These are phyloP conservation scores for Acacia pycnantha DNA, from an alignment of 331 rosid genomes.

Conservation along the genomic window DNA sequence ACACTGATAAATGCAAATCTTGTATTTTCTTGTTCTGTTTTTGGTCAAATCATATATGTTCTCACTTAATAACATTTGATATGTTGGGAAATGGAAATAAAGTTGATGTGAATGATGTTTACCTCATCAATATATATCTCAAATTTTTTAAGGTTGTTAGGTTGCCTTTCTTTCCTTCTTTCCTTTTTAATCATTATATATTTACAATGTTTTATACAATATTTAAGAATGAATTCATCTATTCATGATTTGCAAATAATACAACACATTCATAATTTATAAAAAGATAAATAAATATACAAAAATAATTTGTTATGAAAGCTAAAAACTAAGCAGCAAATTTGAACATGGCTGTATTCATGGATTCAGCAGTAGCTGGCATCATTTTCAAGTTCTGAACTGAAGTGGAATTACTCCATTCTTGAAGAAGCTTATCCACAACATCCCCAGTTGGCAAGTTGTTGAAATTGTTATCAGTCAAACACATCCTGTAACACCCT, in stretches of 20 bases:
- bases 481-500: slow-evolving; percentile 15
- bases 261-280: background rate
- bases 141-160: background rate
- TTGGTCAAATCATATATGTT: background rate
- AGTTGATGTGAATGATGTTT: background rate
- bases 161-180: background rate
- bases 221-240: background rate
- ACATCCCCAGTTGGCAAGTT: slow-evolving; percentile 15
- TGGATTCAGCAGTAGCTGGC: background rate
- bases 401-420: background rate
- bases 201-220: background rate
- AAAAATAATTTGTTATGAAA: background rate
- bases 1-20: background rate
- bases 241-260: background rate
- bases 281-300: background rate
- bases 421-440: slow-evolving; percentile 18
- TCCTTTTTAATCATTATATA: background rate
- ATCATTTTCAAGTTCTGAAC: background rate
- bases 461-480: slow-evolving; percentile 9
- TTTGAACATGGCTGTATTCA: background rate
- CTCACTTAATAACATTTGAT: background rate
- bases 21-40: no score
- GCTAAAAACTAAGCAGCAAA: background rate
- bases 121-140: background rate
- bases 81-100: background rate